Conservation (phyloP, 1,139 yeast genomes). For the Candida tunisiensis region DNA sequence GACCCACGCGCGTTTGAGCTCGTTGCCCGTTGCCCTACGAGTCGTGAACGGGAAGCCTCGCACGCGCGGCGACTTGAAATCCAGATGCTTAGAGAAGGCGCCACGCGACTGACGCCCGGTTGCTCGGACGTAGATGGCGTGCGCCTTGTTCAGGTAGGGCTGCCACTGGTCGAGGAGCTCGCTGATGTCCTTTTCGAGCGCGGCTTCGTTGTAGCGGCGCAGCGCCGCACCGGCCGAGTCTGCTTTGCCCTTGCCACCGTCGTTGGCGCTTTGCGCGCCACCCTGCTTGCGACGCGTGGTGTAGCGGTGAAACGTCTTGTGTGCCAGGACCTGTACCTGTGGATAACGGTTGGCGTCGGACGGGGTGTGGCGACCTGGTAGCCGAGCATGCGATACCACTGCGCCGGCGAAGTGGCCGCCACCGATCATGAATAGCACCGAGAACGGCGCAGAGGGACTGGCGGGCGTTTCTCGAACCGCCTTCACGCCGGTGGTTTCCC, state of each 20-base stretch:
- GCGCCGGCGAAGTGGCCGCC: conserved; percentile 99
- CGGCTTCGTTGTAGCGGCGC: conserved; percentile 81
- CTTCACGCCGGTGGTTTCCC: conserved; percentile 12
- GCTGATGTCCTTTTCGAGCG: conserved; percentile 59
- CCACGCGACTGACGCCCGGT: conserved; percentile 55
- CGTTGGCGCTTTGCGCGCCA: conserved; percentile 89
- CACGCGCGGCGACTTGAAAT: conserved; percentile 38
- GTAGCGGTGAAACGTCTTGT: conserved; percentile 85
- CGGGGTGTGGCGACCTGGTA: conserved; percentile 29
- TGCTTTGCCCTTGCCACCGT: conserved; percentile 86
- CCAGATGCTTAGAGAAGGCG: conserved; percentile 23
- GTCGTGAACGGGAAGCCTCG: conserved; percentile 78
- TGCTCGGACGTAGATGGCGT: conserved; percentile 65
- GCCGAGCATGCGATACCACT: conserved; percentile 68
- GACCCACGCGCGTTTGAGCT: conserved; percentile 73
- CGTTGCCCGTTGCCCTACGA: conserved; percentile 69
- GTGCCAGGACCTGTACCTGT: conserved; percentile 31
- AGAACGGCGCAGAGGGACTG: too few species aligned
- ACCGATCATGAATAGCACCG: conserved; percentile 88
- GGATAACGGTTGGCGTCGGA: conserved; percentile 29
- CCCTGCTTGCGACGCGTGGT: conserved; percentile 97
- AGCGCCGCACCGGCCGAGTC: conserved; percentile 89
- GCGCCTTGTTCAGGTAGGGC: conserved; percentile 12
- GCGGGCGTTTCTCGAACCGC: too few species aligned
- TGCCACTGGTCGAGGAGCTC: conserved; percentile 52